These are phyloP conservation scores for Dactylellina leptospora DNA, from an alignment of 2,329 filamentous ascomycete species.

Conservation along the genomic window DNA sequence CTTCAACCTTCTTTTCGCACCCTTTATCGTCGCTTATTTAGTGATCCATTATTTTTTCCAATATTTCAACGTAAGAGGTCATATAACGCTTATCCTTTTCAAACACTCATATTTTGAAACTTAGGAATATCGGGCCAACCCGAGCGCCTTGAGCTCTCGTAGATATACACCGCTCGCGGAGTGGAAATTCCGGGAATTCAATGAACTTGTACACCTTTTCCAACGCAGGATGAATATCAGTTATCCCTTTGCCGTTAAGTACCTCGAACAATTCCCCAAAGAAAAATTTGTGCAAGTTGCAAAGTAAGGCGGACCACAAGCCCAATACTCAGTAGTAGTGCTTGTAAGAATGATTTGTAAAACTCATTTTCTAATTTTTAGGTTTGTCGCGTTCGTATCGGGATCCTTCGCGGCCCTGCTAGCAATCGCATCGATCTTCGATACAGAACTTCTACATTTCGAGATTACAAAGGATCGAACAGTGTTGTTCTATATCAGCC, in stretches of 20 bases:
- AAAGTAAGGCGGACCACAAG: slow-evolving; percentile 57
- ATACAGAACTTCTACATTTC: slow-evolving; percentile 91
- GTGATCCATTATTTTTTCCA: slow-evolving; percentile 90
- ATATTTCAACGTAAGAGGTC: slow-evolving; percentile 79
- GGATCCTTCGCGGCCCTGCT: slow-evolving; percentile 88
- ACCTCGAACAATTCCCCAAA: slow-evolving; percentile 96
- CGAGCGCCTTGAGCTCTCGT: slow-evolving; percentile 82
- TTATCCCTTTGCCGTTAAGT: slow-evolving; percentile 88
- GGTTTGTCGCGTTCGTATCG: slow-evolving; percentile 85
- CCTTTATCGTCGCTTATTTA: slow-evolving; percentile 86
- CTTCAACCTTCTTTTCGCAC: slow-evolving; percentile 85
- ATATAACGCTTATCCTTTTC: too few species aligned
- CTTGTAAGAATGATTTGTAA: background rate
- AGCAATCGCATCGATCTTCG: slow-evolving; percentile 81
- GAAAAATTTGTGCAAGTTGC: slow-evolving; percentile 87
- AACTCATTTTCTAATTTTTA: slow-evolving; percentile 17
- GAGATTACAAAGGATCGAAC: slow-evolving; percentile 89
- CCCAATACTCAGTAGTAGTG: background rate
- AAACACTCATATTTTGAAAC: background rate
- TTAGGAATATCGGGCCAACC: slow-evolving; percentile 96
- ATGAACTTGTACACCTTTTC: slow-evolving; percentile 92
- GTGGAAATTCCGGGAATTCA: slow-evolving; percentile 99
- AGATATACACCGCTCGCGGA: slow-evolving; percentile 92
- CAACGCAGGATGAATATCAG: slow-evolving; percentile 91
- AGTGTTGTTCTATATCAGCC: slow-evolving; percentile 85